Conservation (phyloP, 179 eudicot species). For the Amaranthus tricolor region DNA sequence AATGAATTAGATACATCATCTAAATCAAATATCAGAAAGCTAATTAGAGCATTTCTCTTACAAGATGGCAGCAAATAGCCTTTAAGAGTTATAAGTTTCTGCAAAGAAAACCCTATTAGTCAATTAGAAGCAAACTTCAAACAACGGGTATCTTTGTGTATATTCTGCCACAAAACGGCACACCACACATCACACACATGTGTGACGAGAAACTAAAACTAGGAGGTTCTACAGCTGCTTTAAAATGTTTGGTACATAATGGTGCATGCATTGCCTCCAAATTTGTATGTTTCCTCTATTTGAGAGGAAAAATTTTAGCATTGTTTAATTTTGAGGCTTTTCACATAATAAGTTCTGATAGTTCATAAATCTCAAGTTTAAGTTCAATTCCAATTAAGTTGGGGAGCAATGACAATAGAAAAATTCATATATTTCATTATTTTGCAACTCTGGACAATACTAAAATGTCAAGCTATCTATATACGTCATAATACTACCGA, state of each 20-base stretch:
- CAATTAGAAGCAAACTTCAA: slow-evolving; percentile 73
- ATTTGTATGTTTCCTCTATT: slow-evolving; percentile 49
- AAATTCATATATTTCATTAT: too few relatives aligned
- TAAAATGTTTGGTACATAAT: slow-evolving; percentile 77
- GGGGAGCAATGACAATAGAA: too few relatives aligned
- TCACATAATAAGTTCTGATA: too few relatives aligned
- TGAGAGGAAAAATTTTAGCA: not conserved
- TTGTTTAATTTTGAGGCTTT: too few relatives aligned
- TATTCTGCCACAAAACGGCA: slow-evolving; percentile 88
- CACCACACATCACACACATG: slow-evolving; percentile 82
- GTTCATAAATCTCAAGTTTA: too few relatives aligned
- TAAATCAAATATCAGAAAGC: not conserved
- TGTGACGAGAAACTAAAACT: slow-evolving; percentile 63
- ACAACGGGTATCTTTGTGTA: slow-evolving; percentile 97
- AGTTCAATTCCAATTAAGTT: too few relatives aligned
- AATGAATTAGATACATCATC: not conserved
- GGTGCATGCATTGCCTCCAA: slow-evolving; percentile 84
- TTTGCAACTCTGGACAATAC: too few relatives aligned
- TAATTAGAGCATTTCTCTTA: not conserved
- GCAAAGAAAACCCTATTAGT: not conserved
- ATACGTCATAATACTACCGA: too few relatives aligned
- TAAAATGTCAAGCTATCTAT: too few relatives aligned
- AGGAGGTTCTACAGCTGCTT: slow-evolving; percentile 95
- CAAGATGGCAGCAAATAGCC: not conserved
- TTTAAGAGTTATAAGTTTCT: slow-evolving; percentile 12